These are phyloP conservation scores for Nemania serpens DNA, from an alignment of 2,329 filamentous ascomycete species.

Conservation along the genomic window DNA sequence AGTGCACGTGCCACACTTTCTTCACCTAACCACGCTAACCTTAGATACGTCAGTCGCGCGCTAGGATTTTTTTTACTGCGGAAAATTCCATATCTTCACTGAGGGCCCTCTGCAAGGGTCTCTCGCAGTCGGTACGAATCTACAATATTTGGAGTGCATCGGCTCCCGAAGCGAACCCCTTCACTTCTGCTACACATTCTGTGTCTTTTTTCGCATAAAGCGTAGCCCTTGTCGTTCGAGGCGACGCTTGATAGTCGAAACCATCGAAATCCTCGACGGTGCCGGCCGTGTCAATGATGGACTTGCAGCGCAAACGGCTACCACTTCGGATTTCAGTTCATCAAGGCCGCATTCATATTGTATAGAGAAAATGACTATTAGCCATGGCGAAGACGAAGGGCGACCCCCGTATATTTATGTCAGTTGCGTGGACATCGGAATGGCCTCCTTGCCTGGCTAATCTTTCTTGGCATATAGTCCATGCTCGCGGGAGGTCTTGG, in stretches of 20 bases:
- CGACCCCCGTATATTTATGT: conserved; percentile 69
- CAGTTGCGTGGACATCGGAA: conserved; percentile 40
- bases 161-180: background rate
- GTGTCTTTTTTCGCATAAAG: background rate
- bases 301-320: conserved; percentile 32
- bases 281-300: conserved; percentile 35
- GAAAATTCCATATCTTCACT: conserved; percentile 23
- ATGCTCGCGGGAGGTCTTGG: conserved; percentile 96
- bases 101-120: conserved; percentile 25
- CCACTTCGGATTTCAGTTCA: conserved; percentile 31
- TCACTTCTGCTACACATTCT: conserved; percentile 8
- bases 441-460: conserved; percentile 9
- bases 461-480: conserved; percentile 57
- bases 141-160: conserved; percentile 2
- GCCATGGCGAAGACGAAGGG: conserved; percentile 56
- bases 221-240: conserved; percentile 13
- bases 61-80: conserved; percentile 27
- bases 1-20: conserved; percentile 24
- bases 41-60: conserved; percentile 29
- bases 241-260: conserved; percentile 9
- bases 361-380: conserved; percentile 44
- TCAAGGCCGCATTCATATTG: conserved; percentile 22
- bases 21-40: conserved; percentile 8
- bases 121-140: conserved; percentile 6
- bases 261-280: conserved; percentile 23